phyloP scores from a whole-genome alignment of 768 basidiomycete genomes.

The Tulasnella calospora region DNA sequence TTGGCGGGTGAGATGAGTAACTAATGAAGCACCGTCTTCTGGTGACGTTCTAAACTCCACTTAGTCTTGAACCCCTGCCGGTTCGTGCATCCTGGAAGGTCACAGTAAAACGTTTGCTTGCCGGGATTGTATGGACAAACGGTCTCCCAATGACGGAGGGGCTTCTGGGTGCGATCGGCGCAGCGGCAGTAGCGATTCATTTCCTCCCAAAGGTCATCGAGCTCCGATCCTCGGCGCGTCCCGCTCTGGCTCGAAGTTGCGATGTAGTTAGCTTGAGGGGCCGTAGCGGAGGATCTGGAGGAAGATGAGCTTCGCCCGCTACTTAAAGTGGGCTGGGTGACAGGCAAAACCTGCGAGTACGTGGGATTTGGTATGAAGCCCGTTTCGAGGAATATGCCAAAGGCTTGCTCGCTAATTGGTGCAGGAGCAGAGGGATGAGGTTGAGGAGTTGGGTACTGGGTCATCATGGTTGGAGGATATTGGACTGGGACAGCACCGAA shows the following conservation, averaged over 20 bases:
- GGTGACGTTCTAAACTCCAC: slow-evolving; percentile 2
- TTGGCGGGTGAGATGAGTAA: not conserved
- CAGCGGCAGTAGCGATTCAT: not conserved
- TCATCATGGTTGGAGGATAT: not conserved
- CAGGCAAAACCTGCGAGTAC: not conserved
- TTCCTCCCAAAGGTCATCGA: not conserved
- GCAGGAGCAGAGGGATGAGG: not conserved
- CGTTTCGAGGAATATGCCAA: not conserved
- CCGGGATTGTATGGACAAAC: not conserved
- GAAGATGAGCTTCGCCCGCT: not conserved
- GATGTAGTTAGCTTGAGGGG: not conserved
- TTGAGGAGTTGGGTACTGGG: not conserved
- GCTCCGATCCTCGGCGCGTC: not conserved
- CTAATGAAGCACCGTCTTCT: not conserved
- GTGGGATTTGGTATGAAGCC: not conserved
- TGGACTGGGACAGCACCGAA: not conserved
- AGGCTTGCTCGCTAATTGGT: not conserved
- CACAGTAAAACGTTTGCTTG: not conserved
- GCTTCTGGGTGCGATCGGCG: not conserved
- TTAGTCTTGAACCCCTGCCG: not conserved
- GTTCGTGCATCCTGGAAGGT: not conserved
- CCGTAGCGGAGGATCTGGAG: not conserved
- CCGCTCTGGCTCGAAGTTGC: not conserved
- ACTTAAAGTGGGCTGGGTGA: not conserved
- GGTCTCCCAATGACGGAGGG: slow-evolving; percentile 3